Base-by-base conservation (phyloP, 2,329 filamentous ascomycete genomes). In the Colletotrichum salicis region DNA sequence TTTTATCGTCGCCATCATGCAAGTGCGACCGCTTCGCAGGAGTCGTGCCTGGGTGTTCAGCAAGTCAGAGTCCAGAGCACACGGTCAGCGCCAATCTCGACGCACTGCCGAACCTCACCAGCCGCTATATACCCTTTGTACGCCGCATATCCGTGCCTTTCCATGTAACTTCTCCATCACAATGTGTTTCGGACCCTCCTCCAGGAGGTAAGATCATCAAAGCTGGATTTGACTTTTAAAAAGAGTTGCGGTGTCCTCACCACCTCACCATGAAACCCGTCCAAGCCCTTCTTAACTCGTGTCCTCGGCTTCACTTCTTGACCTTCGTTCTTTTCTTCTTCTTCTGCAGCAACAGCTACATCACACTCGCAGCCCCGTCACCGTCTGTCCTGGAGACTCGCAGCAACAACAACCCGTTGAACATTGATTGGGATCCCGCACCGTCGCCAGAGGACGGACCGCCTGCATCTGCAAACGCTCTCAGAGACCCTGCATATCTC, bases 371-470 rank as follows among this genome's bases (percentile, higher is more conserved):
- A 73, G 76, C 75, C 63, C 78, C 77, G n/a, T 75, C 75, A 62
- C 78, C 77, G n/a, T 75, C 77, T 31, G 63, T 69, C 55, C 59
- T 73, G 51, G 71, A 75, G 62, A 73, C 51, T 69, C 76, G 66
- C 66, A 73, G 66, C 66, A 73, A 77, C 75, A 79, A 75, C 76
- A 78, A 80, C 67, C 77, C 77, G 73, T 82, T 89, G 64, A 77
- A 82, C 74, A 87, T 90, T 78, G 85, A 89, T 77, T 86, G 85
- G 74, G 83, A 83, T 74, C 89, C 89, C 59, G 87, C 90, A 41
- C 89, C 90, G 54, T 81, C 89, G 63, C 86, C 89, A 68, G 86
- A 90, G 80, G 84, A 90, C 81, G 89, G 89, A 8, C 88, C 91
- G 70, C 84, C 88, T 10, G 80, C 90, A 56, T 90, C 90, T 52